Percentiles rank a stretch among this genome's conserved stretches.
Evolutionary conservation across 129 eudicot genomes (phyloP).

Genomic region (Cynara cardunculus): DNA sequence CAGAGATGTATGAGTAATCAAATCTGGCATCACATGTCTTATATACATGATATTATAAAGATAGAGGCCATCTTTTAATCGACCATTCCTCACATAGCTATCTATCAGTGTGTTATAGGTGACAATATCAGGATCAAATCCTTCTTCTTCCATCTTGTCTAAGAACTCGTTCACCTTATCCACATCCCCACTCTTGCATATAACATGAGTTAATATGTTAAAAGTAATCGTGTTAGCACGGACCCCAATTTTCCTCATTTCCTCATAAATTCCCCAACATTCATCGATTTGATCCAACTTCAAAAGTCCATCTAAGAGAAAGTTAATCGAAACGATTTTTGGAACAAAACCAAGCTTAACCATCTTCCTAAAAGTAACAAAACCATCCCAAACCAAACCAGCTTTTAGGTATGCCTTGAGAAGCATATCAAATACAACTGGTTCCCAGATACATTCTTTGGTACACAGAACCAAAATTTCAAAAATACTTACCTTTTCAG

Average conservation of each 20-base stretch:
- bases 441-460: slow-evolving; percentile 80
- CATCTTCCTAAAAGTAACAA: slow-evolving; percentile 58
- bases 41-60: slow-evolving; percentile 76
- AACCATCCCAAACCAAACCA: slow-evolving; percentile 57
- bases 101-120: slow-evolving; percentile 78
- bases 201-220: slow-evolving; percentile 73
- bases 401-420: slow-evolving; percentile 64
- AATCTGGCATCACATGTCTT: slow-evolving; percentile 68
- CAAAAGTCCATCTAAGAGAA: slow-evolving; percentile 70
- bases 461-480: slow-evolving; percentile 41
- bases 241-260: slow-evolving; percentile 60
- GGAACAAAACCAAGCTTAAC: slow-evolving; percentile 66
- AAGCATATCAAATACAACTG: slow-evolving; percentile 83
- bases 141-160: slow-evolving; percentile 95
- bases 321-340: slow-evolving; percentile 55
- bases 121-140: slow-evolving; percentile 85
- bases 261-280: slow-evolving; percentile 81
- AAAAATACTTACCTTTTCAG: slow-evolving; percentile 42
- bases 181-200: slow-evolving; percentile 63
- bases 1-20: slow-evolving; percentile 69
- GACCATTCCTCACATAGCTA: slow-evolving; percentile 54
- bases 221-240: slow-evolving; percentile 63
- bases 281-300: slow-evolving; percentile 41
- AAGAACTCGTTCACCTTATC: slow-evolving; percentile 70
- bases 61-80: slow-evolving; percentile 69